These are phyloP conservation scores for Penicilliopsis zonata DNA, from an alignment of 495 filamentous ascomycete genomes.

Conservation along the genomic window DNA sequence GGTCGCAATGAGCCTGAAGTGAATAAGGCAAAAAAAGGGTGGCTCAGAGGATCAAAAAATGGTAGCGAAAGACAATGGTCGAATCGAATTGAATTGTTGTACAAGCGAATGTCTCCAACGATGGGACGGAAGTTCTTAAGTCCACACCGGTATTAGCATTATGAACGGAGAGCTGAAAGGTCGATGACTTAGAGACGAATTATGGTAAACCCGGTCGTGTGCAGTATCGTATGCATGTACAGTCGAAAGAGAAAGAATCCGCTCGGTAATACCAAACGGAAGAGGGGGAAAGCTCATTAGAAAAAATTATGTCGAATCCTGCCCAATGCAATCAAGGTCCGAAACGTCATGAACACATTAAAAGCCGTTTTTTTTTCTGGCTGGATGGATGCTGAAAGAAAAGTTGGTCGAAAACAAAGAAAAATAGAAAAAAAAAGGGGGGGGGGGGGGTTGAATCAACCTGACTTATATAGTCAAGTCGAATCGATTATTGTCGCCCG, in stretches of 20 bases:
- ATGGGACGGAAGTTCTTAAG: slow-evolving; percentile 8
- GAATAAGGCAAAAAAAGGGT: slow-evolving; percentile 13
- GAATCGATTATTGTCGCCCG: slow-evolving; percentile 20
- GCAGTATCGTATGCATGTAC: slow-evolving; percentile 2
- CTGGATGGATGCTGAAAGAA: slow-evolving; percentile 15
- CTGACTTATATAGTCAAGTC: slow-evolving; percentile 14
- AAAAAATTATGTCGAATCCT: slow-evolving; percentile 32
- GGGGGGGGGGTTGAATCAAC: not conserved
- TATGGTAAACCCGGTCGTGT: not conserved
- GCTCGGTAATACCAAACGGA: too few relatives aligned
- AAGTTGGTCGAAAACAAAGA: slow-evolving; percentile 11
- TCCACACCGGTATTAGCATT: slow-evolving; percentile 31
- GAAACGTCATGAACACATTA: slow-evolving; percentile 28
- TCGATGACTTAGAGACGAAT: not conserved
- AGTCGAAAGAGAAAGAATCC: too few relatives aligned
- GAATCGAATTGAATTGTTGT: slow-evolving; percentile 20
- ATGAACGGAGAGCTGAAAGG: slow-evolving; percentile 22
- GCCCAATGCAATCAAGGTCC: slow-evolving; percentile 32
- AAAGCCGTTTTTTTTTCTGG: slow-evolving; percentile 31
- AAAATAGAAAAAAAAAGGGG: slow-evolving; percentile 5
- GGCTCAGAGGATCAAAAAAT: slow-evolving; percentile 24
- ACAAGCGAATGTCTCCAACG: slow-evolving; percentile 34
- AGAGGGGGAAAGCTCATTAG: slow-evolving; percentile 14
- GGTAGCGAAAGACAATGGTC: slow-evolving; percentile 30
- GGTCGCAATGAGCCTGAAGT: slow-evolving; percentile 21